Conservation (phyloP, 2,329 filamentous ascomycete genomes). For the Ceratocystiopsis brevicomis region DNA sequence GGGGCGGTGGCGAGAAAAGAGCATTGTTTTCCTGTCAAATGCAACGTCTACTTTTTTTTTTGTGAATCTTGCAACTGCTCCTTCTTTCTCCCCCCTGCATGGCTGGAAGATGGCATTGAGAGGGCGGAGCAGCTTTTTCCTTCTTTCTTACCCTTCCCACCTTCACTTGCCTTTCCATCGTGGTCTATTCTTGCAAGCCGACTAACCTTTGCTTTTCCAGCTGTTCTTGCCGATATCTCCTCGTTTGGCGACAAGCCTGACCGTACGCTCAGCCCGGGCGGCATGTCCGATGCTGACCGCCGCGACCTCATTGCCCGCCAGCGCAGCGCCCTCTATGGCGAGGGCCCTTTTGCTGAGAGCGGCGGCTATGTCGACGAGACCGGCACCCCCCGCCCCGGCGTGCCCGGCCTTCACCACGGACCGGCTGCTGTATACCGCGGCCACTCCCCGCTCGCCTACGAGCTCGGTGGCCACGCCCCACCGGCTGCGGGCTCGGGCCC, state of each 20-base stretch:
- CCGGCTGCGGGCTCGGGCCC: slow-evolving; percentile 20
- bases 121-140: not conserved
- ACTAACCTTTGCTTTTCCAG: slow-evolving; percentile 20
- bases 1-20: not conserved
- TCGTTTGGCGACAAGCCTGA: slow-evolving; percentile 50
- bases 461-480: slow-evolving; percentile 30
- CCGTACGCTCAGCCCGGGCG: slow-evolving; percentile 63
- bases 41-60: slow-evolving; percentile 6
- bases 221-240: slow-evolving; percentile 28
- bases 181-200: slow-evolving; percentile 1
- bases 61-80: slow-evolving; percentile 6
- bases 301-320: slow-evolving; percentile 91
- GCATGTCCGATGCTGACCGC: slow-evolving; percentile 87
- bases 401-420: slow-evolving; percentile 37
- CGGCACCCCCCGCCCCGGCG: slow-evolving; percentile 40
- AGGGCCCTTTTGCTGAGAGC: slow-evolving; percentile 48
- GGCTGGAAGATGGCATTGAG: not conserved
- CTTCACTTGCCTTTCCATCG: not conserved
- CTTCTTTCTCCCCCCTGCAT: not conserved
- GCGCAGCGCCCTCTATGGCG: slow-evolving; percentile 83
- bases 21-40: slow-evolving; percentile 6
- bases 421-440: slow-evolving; percentile 54
- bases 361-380: slow-evolving; percentile 50
- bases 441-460: slow-evolving; percentile 63
- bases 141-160: not conserved